These are phyloP conservation scores for Francoa sonchifolia DNA, from an alignment of 441 rosid genomes.

Conservation along the genomic window DNA sequence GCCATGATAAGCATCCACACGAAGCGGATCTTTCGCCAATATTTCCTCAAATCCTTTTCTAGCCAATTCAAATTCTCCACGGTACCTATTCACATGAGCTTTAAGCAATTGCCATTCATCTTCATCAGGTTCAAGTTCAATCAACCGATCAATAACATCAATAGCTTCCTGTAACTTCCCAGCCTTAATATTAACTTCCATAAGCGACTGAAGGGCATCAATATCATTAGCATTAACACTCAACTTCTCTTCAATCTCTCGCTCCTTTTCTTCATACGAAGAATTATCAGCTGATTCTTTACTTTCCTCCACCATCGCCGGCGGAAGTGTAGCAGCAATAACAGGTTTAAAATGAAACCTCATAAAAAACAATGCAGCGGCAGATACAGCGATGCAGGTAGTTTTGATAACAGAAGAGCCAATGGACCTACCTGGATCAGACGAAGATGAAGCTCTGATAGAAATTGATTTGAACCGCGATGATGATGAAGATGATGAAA, in stretches of 20 bases:
- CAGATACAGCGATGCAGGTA: slow-evolving; percentile 43
- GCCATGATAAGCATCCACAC: slow-evolving; percentile 82
- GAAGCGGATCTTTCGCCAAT: slow-evolving; percentile 46
- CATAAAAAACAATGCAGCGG: slow-evolving; percentile 52
- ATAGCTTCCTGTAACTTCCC: slow-evolving; percentile 41
- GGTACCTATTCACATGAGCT: slow-evolving; percentile 43
- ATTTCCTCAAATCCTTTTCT: slow-evolving; percentile 49
- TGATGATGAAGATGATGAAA: slow-evolving; percentile 8
- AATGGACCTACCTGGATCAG: slow-evolving; percentile 9
- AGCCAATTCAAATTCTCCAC: slow-evolving; percentile 52
- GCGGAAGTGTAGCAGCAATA: slow-evolving; percentile 31
- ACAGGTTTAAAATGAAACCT: slow-evolving; percentile 41
- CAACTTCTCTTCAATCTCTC: slow-evolving; percentile 34
- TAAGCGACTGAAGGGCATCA: slow-evolving; percentile 42
- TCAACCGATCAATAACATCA: slow-evolving; percentile 47
- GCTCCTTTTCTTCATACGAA: slow-evolving; percentile 34
- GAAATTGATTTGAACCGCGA: slow-evolving; percentile 15
- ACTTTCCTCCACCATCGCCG: slow-evolving; percentile 21
- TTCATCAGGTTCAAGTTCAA: slow-evolving; percentile 58
- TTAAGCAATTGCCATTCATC: slow-evolving; percentile 59
- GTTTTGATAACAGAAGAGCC: slow-evolving; percentile 27
- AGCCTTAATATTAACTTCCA: slow-evolving; percentile 52
- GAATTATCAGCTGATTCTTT: slow-evolving; percentile 13
- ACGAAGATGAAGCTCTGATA: slow-evolving; percentile 30
- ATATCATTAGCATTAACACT: slow-evolving; percentile 29